phyloP scores from a whole-genome alignment of 1,139 yeast species.

The Wickerhamomyces sp. region DNA sequence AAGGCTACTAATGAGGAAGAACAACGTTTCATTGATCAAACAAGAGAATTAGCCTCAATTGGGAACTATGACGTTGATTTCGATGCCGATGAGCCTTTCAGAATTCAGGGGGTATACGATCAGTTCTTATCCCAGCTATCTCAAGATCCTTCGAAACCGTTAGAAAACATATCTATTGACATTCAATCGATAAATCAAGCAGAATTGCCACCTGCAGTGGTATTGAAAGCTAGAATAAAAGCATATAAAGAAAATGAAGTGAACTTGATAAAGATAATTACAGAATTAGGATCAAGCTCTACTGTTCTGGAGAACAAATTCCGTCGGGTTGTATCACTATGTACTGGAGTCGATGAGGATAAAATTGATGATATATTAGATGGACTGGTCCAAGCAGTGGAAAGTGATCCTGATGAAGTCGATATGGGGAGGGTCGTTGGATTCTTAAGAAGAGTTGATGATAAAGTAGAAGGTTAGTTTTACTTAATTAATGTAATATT shows the following conservation, averaged over 20 bases:
- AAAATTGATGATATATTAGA: conserved; percentile 82
- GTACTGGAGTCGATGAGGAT: conserved; percentile 77
- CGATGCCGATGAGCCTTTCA: conserved; percentile 86
- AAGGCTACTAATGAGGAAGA: conserved; percentile 58
- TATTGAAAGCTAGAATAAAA: conserved; percentile 69
- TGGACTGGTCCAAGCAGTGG: conserved; percentile 86
- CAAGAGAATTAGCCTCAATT: conserved; percentile 34
- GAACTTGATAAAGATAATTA: conserved; percentile 44
- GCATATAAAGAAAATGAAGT: conserved; percentile 72
- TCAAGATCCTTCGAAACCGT: conserved; percentile 19
- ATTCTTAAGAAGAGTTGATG: conserved; percentile 38
- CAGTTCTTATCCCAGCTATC: conserved; percentile 36
- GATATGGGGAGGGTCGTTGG: conserved; percentile 51
- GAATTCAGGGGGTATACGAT: conserved; percentile 54
- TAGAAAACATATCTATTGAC: conserved; percentile 9
- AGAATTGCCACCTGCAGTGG: conserved; percentile 54
- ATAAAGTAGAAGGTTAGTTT: conserved; percentile 6
- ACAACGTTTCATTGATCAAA: conserved; percentile 39
- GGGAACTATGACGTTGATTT: conserved; percentile 48
- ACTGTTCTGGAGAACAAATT: conserved; percentile 76
- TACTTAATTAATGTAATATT: neutral
- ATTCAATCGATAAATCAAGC: conserved; percentile 16
- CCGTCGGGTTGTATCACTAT: conserved; percentile 82
- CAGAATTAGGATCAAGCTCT: conserved; percentile 45
- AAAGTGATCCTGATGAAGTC: conserved; percentile 69